Base-by-base conservation (phyloP, 345 rosid species). In the Aquilaria sinensis region DNA sequence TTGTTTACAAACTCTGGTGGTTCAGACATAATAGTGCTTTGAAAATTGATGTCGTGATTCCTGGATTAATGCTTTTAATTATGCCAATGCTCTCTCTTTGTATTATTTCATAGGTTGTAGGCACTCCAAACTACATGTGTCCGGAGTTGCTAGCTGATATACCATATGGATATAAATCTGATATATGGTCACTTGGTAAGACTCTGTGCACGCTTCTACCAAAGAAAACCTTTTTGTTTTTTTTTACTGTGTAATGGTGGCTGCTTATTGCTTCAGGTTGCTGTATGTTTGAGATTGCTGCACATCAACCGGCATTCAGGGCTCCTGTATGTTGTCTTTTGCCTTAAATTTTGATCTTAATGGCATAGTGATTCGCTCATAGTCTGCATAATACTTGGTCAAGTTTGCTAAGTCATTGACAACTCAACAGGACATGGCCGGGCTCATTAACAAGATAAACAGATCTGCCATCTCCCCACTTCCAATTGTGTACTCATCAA, bases 101-200 rank as follows among this genome's bases (percentile, higher is more conserved):
- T 55, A 8, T 73, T 48, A 41, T 15, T 15, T 12, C 14, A 23
- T 63, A 90, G 99, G 92, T 94, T 62, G 91, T 88, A 37, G 96
- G 97, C 67, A 90, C 92, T 57, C 87, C 97, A 62, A 90, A 86
- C 70, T 90, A 85, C 80, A 88, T 94, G 97, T 85, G 97, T 72
- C 97, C 97, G 47, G 97, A 94, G 78, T 85, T 88, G 58, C 85
- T 90, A 52, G 93, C 87, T 51, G 91, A 90, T 79, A 79, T 88
- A 64, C 95, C 97, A 32, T 90, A 90, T 51, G 97, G 96, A 67
- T 90, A 90, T 74, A 94, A 94, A 78, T 90, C 96, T 58, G 99
- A 94, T 68, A 94, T 90, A 69, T 94, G 99, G 97, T 88, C 96
- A 2, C 86, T 90, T 37, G 97, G 99, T 94, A 85, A 82, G 95